A percentile compares a stretch with the other conserved stretches of the same genome.
Evolutionary conservation across 441 rosid species (phyloP).

Genomic region (Euphorbia schlechtendalii): DNA sequence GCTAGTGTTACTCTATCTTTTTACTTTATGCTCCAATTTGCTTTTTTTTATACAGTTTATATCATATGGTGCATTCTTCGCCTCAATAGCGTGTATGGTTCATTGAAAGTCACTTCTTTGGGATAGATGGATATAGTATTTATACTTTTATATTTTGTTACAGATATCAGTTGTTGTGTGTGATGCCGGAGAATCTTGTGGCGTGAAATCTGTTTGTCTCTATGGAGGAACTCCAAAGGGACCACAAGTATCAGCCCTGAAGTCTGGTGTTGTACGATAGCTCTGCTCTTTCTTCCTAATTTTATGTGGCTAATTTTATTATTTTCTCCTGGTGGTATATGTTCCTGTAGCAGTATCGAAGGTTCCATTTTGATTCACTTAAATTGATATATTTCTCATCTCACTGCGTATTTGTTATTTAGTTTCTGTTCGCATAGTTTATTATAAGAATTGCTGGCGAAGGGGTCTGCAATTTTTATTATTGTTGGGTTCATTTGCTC

Average conservation of each 20-base stretch:
- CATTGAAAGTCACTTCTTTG: neutral
- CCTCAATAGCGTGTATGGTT: neutral
- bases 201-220: slow-evolving; percentile 68
- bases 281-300: slow-evolving; percentile 7
- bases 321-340: neutral
- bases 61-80: no score
- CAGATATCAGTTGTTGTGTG: slow-evolving; percentile 72
- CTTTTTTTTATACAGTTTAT: no score
- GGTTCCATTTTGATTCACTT: slow-evolving; percentile 5
- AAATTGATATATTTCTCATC: neutral
- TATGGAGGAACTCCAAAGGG: slow-evolving; percentile 88
- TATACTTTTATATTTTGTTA: slow-evolving; percentile 13
- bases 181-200: slow-evolving; percentile 75
- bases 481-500: neutral
- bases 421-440: neutral
- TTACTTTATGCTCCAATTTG: no score
- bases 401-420: no score
- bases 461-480: neutral
- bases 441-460: neutral
- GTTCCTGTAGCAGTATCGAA: neutral
- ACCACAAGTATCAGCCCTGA: slow-evolving; percentile 65
- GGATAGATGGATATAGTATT: neutral
- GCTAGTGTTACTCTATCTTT: neutral
- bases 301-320: slow-evolving; percentile 4
- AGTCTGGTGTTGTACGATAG: slow-evolving; percentile 71